Base-by-base conservation (phyloP, 805 yeast species). In the Diddensiella caesifluorescens region DNA sequence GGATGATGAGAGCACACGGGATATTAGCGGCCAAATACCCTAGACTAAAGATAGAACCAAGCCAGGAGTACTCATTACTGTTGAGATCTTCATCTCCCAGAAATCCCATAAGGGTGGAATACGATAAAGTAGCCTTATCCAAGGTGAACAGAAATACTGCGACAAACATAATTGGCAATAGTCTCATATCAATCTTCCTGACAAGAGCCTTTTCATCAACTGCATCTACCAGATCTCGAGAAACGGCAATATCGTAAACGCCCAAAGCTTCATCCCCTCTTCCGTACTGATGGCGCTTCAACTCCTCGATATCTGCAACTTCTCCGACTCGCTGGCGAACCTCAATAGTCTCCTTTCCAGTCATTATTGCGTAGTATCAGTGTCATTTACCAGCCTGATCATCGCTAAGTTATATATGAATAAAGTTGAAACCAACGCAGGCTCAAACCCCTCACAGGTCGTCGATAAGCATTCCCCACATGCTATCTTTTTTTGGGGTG, bases 11-110 rank as follows among this genome's bases (percentile, higher is more conserved):
- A 6, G 67, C 57, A 2, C 73, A 68, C 3, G 79, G 75, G 41
- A 73, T 60, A 50, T 76, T 80, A 53, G 77, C 79, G 5, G 63
- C 65, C 37, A 82, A 57, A 55, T 80, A 83, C 2, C 88, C 89
- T 29, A 82, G 56, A 53, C 78, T 79, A 50, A 79, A 79, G 5
- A 76, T 70, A 1, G 80, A 68, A n/a, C 80, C 75, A 12, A 71
- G 61, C 79, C 83, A 74, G 37, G 51, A 46, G 33, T 55, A 67
- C 66, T 44, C 54, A 47, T 47, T 59, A 29, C 71, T 74, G 42
- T 50, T 48, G 75, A 75, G 74, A 44, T 62, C 61, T 49, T 68
- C 58, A 44, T 68, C 79, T 5, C 52, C 56, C 48, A 64, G 60
- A 37, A 72, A 60, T 35, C 77, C 81, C 70, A 71, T 65, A 28